Evolutionary conservation across 164 flowering plant genomes (phyloP), one percentile per base, ranked within the genome.

Genomic region (Kalanchoe fedtschenkoi): DNA sequence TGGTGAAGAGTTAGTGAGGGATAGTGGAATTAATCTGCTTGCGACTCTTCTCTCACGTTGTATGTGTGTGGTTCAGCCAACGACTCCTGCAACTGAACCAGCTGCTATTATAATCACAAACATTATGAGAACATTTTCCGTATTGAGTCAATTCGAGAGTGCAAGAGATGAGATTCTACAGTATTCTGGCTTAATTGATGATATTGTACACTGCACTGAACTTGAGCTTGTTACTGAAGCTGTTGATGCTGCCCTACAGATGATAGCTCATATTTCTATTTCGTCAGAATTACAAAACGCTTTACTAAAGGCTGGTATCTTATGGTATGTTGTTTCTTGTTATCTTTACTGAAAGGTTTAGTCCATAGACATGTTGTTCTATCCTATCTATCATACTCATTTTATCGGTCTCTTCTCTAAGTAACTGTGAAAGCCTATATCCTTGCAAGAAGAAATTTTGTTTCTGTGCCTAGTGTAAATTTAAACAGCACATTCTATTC

Each of bases 1-100:
- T 78, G 99, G 99, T 61, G 99, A 95, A 71, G 99, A 95, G 76
- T 91, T 95, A 66, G 99, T 91, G 64, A 84, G 99, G 66, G 97
- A 91, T 79, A 89, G 88, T 47, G 99, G 99, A 24, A 72, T 95
- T 58, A 87, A 85, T 33, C 89, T 95, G 71, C 88, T 95, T 74
- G 89, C 84, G 33, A 80, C 73, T 56, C 95, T 95, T 78, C 92
- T 95, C 60, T 87, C 93, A 29, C 95, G 99, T 44, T 95, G 99
- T 78, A 87, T 91, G 97, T 71, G 90, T 73, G 93, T 95, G 29
- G 95, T 95, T 65, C 99, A 87, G 70, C 93, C 95, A 62, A 87
- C 91, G 62, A 91, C 99, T 68, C 76, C 89, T 69, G 81, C 95
- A 35, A 87, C 34, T 68, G 99, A 91, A 75, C 82, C 95, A 33